Evolutionary conservation across 2,329 filamentous ascomycete species (phyloP).

Genomic region (Spiromastix sp.): DNA sequence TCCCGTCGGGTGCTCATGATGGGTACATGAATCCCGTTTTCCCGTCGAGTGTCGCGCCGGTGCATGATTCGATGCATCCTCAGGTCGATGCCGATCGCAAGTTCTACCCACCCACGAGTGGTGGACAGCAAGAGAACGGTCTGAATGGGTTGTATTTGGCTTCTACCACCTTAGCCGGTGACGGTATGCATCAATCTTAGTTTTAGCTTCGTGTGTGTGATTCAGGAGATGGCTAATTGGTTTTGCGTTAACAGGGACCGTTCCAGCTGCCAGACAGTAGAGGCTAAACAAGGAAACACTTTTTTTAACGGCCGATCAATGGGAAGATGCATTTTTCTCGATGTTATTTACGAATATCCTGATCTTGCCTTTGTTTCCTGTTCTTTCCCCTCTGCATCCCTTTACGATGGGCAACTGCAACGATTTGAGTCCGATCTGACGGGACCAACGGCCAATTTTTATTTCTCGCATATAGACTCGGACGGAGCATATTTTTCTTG

Average conservation of each 20-base stretch:
- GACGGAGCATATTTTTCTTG: constrained; percentile 10
- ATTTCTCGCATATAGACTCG: constrained; percentile 12
- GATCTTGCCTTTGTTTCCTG: neutral
- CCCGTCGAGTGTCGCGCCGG: constrained; percentile 56
- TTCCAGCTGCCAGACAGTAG: constrained; percentile 45
- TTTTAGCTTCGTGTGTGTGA: no score
- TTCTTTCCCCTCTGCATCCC: neutral
- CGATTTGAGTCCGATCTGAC: no score
- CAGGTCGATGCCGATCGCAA: constrained; percentile 50
- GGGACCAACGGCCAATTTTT: constrained; percentile 4
- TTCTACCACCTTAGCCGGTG: constrained; percentile 36
- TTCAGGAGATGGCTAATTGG: no score
- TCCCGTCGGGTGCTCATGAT: constrained; percentile 61
- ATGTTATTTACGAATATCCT: no score
- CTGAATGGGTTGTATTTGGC: constrained; percentile 39
- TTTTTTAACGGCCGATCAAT: constrained; percentile 58
- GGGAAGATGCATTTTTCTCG: no score
- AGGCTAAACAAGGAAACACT: constrained; percentile 29
- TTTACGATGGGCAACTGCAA: no score
- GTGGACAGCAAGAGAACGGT: constrained; percentile 28
- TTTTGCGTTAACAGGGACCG: constrained; percentile 47
- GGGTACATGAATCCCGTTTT: constrained; percentile 53
- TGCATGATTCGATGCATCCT: constrained; percentile 59
- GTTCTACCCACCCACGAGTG: constrained; percentile 38
- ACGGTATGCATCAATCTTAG: constrained; percentile 38